Evolutionary conservation across 129 eudicot genomes (phyloP), one percentile per base, ranked within the genome.

Genomic region (Helianthus tuberosus): DNA sequence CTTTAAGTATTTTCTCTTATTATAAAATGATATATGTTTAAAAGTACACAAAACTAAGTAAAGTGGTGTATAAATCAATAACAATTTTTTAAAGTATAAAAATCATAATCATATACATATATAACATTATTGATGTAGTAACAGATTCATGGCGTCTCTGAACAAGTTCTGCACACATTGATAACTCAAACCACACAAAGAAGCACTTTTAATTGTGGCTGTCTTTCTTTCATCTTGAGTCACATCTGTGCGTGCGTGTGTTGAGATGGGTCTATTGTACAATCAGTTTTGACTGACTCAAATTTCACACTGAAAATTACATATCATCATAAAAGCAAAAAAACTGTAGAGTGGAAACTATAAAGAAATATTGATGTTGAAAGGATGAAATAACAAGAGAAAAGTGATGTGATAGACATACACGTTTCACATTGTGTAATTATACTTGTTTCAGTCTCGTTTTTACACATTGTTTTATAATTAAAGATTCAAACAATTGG

Each of bases 171-270:
- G 78, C 67, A 35, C 52, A 79, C 57, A 64, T 79, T 64, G 72
- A 72, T 54, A 57, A 65, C 73, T 79, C 74, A 65, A 72, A 66
- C 52, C 61, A 44, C 78, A 65, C 69, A 79, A 79, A 79, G 61
- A 72, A 71, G 49, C 77, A 65, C 83, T 79, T 54, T 72, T 63
- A 53, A 52, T 78, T 78, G 63, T 72, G 83, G 78, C 65, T 72
- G 78, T 79, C 73, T 72, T 62, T 71, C 53, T 53, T 66, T 70
- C 46, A 72, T 79, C 74, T 54, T 57, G 66, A 64, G 83, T 79
- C 78, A 72, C 83, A 79, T 79, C 83, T 72, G 4, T 79, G 73
- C 83, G 68, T 64, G 78, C 78, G 74, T 72, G 82, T 65, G 74
- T 72, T 43, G 17, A 72, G 44, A 78, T 29, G 60, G 58, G 67